Conservation (phyloP, 2,329 filamentous ascomycete species). For the Sphaerulina vaccinii region DNA sequence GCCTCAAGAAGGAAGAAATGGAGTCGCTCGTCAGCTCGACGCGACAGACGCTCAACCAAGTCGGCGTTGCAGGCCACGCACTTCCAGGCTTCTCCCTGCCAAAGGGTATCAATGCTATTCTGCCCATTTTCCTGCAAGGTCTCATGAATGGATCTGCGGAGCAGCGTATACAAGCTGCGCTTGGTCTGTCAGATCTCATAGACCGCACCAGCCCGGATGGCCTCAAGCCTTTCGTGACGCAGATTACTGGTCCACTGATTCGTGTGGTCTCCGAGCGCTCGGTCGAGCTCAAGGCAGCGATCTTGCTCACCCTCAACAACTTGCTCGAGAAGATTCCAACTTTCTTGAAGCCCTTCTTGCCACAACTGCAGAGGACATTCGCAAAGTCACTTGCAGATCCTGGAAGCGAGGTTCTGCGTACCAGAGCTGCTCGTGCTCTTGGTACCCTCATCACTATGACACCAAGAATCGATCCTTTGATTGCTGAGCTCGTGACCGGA, state of each 20-base stretch:
- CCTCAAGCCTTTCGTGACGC: slow-evolving; percentile 91
- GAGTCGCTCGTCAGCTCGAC: slow-evolving; percentile 86
- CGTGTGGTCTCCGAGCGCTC: slow-evolving; percentile 96
- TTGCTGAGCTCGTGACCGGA: slow-evolving; percentile 89
- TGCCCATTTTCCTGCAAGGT: slow-evolving; percentile 96
- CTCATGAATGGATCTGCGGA: slow-evolving; percentile 94
- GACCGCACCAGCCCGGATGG: slow-evolving; percentile 86
- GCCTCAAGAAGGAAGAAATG: slow-evolving; percentile 96
- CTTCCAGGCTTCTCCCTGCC: slow-evolving; percentile 85
- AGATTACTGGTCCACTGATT: slow-evolving; percentile 95
- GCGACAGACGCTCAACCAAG: slow-evolving; percentile 78
- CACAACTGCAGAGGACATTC: slow-evolving; percentile 94
- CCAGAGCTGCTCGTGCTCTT: slow-evolving; percentile 86
- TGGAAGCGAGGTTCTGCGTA: slow-evolving; percentile 82
- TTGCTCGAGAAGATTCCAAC: slow-evolving; percentile 93
- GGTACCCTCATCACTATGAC: slow-evolving; percentile 95
- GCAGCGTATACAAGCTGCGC: slow-evolving; percentile 84
- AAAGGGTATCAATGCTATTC: slow-evolving; percentile 93
- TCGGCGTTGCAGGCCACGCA: slow-evolving; percentile 81
- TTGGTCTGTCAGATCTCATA: slow-evolving; percentile 93
- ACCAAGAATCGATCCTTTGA: slow-evolving; percentile 89
- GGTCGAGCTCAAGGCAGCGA: slow-evolving; percentile 92
- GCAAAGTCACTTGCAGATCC: slow-evolving; percentile 93
- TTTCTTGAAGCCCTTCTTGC: slow-evolving; percentile 93
- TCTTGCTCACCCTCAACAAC: slow-evolving; percentile 90